Percentiles rank a stretch among this genome's conserved stretches.
Conservation (phyloP, 2,329 filamentous ascomycete species). For the Geosmithia morbida region DNA sequence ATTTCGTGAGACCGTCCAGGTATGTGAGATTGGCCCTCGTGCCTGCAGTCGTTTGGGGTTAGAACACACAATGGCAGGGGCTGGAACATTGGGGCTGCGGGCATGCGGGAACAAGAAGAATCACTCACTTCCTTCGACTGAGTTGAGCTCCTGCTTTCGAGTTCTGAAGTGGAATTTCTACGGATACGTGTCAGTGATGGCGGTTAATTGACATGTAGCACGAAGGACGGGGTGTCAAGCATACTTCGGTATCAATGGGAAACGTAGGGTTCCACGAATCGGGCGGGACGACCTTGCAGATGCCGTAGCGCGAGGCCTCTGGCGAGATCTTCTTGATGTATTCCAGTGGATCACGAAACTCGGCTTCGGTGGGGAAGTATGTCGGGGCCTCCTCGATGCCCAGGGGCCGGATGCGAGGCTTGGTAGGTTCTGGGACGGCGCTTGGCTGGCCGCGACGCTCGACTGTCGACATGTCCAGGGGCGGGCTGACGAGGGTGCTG, state of each 20-base stretch:
- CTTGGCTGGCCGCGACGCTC: constrained; percentile 79
- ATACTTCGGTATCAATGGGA: constrained; percentile 89
- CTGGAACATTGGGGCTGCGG: not conserved
- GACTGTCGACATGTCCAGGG: constrained; percentile 77
- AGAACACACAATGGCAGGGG: not conserved
- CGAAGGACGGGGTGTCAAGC: constrained; percentile 1
- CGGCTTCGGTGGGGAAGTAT: constrained; percentile 78
- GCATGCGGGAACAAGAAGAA: not conserved
- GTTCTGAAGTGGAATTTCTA: constrained; percentile 96
- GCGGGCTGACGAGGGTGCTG: constrained; percentile 40
- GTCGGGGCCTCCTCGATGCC: constrained; percentile 81
- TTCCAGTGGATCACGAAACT: constrained; percentile 86
- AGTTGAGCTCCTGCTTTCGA: constrained; percentile 91
- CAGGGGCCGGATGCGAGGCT: constrained; percentile 67
- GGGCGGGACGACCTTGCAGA: constrained; percentile 91
- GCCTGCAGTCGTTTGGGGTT: constrained; percentile 32
- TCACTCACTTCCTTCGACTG: constrained; percentile 88
- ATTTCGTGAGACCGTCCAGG: constrained; percentile 86
- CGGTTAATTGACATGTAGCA: not conserved
- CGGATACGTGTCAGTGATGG: not conserved
- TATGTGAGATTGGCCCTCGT: constrained; percentile 94
- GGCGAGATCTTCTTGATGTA: constrained; percentile 87
- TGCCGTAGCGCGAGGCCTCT: constrained; percentile 75
- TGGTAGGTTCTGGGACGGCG: constrained; percentile 59
- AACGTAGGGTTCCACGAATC: constrained; percentile 90